Evolutionary conservation across 306 rosid species (phyloP).

Genomic region (Lathyrus aphaca): DNA sequence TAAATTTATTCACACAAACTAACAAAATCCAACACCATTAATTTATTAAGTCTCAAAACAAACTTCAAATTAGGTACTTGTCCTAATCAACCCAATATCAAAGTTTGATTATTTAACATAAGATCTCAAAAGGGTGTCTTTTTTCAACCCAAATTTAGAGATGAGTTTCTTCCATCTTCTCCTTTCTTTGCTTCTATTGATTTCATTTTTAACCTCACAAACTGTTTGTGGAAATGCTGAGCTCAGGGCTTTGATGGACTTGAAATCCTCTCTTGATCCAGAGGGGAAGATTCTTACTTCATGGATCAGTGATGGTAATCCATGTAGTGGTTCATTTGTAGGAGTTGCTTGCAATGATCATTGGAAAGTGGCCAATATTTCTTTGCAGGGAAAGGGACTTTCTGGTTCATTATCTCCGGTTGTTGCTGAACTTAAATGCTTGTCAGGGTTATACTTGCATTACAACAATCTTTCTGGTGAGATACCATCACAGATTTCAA

Average conservation of each 20-base stretch:
- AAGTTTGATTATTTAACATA: conserved; percentile 16
- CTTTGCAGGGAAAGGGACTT: conserved; percentile 89
- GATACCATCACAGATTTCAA: conserved; percentile 77
- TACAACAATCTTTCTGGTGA: conserved; percentile 79
- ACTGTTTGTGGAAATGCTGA: conserved; percentile 69
- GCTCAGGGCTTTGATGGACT: conserved; percentile 69
- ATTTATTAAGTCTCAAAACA: conserved; percentile 10
- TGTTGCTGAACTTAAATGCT: conserved; percentile 70
- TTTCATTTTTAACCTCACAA: conserved; percentile 25
- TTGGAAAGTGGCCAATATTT: conserved; percentile 73
- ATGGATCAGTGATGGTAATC: conserved; percentile 76
- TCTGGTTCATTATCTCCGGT: conserved; percentile 78
- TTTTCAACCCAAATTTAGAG: conserved; percentile 19
- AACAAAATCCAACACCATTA: conserved; percentile 30
- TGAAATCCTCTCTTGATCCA: conserved; percentile 85
- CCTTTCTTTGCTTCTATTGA: conserved; percentile 36
- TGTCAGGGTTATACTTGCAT: conserved; percentile 85
- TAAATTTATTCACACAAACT: conserved; percentile 10
- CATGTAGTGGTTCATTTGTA: conserved; percentile 71
- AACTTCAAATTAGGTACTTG: conserved; percentile 15
- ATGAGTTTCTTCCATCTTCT: conserved; percentile 49
- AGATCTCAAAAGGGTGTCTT: conserved; percentile 39
- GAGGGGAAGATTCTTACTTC: conserved; percentile 65
- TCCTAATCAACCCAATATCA: conserved; percentile 5
- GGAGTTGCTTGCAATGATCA: conserved; percentile 85